Conservation (phyloP, 2,329 filamentous ascomycete genomes). For the Cryphonectria japonica region DNA sequence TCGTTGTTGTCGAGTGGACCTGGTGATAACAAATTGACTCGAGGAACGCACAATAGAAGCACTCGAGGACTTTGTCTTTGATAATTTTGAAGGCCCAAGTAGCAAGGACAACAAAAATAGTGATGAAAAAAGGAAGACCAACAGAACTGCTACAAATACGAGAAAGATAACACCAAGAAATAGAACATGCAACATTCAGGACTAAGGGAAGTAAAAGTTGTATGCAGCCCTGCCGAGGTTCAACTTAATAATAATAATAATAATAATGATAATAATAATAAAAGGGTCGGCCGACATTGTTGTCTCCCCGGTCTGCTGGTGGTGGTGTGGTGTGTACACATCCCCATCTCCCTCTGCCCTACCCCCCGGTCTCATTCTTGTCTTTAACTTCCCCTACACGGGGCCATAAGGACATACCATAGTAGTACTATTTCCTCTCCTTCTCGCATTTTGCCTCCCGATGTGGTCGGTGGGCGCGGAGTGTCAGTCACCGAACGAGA, state of each 20-base stretch:
- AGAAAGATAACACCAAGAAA: not conserved
- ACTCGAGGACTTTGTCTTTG: too few relatives aligned
- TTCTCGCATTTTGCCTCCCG: not conserved
- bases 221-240: not conserved
- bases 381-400: not conserved
- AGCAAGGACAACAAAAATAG: too few relatives aligned
- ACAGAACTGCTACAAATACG: not conserved
- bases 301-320: conserved; percentile 2
- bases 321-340: not conserved
- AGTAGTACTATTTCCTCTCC: not conserved
- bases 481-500: not conserved
- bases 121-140: not conserved
- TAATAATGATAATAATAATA: not conserved
- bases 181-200: not conserved
- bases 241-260: not conserved
- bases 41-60: not conserved
- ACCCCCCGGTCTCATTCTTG: not conserved
- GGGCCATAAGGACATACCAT: not conserved
- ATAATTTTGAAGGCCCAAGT: too few relatives aligned
- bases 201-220: not conserved
- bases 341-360: not conserved
- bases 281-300: not conserved
- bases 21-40: not conserved
- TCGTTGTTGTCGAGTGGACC: not conserved
- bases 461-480: not conserved